A percentile compares a stretch with the other conserved stretches of the same genome.
Conservation (phyloP, 495 filamentous ascomycete species). For the Aspergillus nidulans region DNA sequence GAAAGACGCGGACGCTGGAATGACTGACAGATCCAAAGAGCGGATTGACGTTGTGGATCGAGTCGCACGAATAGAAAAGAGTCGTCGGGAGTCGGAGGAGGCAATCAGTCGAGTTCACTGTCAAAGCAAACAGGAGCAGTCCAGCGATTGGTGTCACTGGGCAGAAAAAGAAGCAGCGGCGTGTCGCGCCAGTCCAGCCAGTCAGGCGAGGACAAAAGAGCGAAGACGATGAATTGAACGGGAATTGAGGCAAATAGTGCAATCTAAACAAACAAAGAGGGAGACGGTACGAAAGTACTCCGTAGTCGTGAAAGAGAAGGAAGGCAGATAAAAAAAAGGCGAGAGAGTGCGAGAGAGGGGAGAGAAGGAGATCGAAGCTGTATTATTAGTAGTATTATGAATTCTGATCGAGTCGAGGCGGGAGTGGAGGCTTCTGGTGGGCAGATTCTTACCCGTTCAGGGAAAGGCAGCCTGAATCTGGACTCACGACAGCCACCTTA, state of each 20-base stretch:
- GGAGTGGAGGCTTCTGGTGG: not conserved
- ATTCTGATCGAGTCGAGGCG: slow-evolving; percentile 1
- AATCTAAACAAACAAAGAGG: not conserved
- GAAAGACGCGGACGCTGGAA: not conserved
- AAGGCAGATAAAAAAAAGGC: too few relatives aligned
- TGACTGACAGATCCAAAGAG: slow-evolving; percentile 8
- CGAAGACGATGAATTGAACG: not conserved
- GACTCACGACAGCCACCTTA: not conserved
- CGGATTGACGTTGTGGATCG: slow-evolving; percentile 10
- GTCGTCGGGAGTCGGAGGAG: not conserved
- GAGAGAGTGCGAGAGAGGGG: not conserved
- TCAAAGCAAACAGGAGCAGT: slow-evolving; percentile 13
- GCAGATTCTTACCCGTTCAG: not conserved
- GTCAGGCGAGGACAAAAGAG: not conserved
- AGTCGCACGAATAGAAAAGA: slow-evolving; percentile 15
- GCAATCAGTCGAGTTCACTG: slow-evolving; percentile 12
- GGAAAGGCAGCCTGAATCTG: slow-evolving; percentile 1
- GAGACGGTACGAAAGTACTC: not conserved
- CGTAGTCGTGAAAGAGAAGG: not conserved
- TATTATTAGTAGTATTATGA: too few relatives aligned
- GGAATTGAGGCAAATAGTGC: not conserved
- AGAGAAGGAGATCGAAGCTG: not conserved
- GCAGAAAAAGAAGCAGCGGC: slow-evolving; percentile 1
- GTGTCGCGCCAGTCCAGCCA: not conserved
- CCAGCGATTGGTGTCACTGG: slow-evolving; percentile 2